phyloP scores from a whole-genome alignment of 202 grass and related monocot species.

The Carex sylvatica region DNA sequence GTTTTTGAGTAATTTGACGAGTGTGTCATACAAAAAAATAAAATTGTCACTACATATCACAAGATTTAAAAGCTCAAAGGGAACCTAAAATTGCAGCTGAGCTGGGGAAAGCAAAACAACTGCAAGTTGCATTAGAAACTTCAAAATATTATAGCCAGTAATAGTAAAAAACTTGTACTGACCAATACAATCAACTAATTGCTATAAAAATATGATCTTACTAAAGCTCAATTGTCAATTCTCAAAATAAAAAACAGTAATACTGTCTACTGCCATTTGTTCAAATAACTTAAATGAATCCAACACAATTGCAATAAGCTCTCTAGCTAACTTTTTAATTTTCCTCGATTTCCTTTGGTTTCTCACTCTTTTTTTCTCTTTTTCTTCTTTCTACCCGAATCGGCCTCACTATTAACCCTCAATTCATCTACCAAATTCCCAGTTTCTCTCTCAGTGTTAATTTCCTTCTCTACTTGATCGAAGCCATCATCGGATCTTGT shows the following conservation, averaged over 20 bases:
- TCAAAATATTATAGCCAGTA: not conserved
- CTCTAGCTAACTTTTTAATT: not conserved
- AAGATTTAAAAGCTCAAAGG: not conserved
- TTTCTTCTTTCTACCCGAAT: slow-evolving; percentile 27
- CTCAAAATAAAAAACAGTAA: not conserved
- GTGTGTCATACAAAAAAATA: too few species aligned
- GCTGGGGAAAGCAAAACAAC: not conserved
- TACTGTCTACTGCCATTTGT: not conserved
- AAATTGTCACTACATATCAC: not conserved
- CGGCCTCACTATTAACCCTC: not conserved
- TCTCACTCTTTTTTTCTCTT: slow-evolving; percentile 13
- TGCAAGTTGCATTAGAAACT: not conserved
- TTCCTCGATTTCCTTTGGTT: not conserved
- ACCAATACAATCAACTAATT: not conserved
- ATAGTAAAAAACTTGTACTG: not conserved
- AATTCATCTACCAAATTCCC: not conserved
- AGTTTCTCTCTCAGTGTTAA: not conserved
- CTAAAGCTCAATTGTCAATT: not conserved
- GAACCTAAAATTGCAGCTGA: not conserved
- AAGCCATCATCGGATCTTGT: not conserved
- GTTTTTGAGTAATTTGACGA: not conserved
- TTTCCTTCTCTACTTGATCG: slow-evolving; percentile 17
- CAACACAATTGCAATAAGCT: not conserved
- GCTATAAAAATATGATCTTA: not conserved
- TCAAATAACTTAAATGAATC: slow-evolving; percentile 6